phyloP scores from a whole-genome alignment of 129 eudicot species.

The Artemisia annua region DNA sequence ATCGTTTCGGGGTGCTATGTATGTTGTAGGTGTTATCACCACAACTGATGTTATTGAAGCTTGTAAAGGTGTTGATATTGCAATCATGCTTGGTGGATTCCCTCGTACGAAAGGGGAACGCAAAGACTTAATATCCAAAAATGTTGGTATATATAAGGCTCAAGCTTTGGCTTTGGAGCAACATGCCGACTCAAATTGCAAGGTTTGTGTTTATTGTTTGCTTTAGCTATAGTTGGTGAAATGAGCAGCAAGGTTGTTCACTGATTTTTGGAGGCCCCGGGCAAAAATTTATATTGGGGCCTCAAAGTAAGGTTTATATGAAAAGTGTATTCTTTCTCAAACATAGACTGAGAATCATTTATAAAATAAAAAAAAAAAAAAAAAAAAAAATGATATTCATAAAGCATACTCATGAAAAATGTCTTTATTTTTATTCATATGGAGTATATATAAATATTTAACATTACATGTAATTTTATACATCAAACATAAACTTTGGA shows the following conservation, averaged over 20 bases:
- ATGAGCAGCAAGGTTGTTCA: not conserved
- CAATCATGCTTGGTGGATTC: constrained; percentile 85
- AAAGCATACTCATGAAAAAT: no score
- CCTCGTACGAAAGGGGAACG: constrained; percentile 71
- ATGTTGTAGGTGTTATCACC: constrained; percentile 61
- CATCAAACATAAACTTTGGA: no score
- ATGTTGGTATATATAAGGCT: constrained; percentile 73
- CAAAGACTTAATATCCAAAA: constrained; percentile 67
- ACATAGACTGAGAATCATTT: no score
- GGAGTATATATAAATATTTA: no score
- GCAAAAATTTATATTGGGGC: no score
- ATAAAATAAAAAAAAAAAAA: no score
- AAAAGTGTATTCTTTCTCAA: no score
- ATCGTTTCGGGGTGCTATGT: not conserved
- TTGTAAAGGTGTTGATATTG: constrained; percentile 65
- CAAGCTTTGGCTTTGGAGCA: constrained; percentile 83
- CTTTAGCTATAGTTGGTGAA: not conserved
- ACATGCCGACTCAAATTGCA: constrained; percentile 78
- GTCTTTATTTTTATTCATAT: no score
- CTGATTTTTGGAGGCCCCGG: no score
- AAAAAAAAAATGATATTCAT: no score
- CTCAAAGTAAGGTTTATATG: no score
- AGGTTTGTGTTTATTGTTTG: constrained; percentile 28
- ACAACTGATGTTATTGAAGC: constrained; percentile 79
- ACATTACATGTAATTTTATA: no score